Evolutionary conservation across 176 grass and related monocot species (phyloP).

Genomic region (Guadua angustifolia): DNA sequence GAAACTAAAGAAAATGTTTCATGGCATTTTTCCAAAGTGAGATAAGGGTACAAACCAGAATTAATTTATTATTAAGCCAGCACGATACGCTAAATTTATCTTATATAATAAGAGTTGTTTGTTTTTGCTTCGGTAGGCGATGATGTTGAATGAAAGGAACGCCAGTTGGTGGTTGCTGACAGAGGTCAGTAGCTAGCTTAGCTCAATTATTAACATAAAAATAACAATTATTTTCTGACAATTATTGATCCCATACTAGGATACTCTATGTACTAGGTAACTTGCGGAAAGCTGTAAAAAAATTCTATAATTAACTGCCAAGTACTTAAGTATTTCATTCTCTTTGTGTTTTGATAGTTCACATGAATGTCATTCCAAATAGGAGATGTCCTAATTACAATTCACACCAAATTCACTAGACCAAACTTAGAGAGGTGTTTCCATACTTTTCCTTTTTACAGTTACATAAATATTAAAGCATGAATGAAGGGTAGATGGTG

Average conservation of each 20-base stretch:
- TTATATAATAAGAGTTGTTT: neutral
- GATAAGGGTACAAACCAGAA: conserved; percentile 36
- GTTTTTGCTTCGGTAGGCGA: neutral
- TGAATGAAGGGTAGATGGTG: no score
- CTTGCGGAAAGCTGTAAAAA: neutral
- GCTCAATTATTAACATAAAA: conserved; percentile 1
- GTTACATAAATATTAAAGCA: no score
- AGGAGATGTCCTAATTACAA: neutral
- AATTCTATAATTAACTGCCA: neutral
- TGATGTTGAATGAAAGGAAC: conserved; percentile 38
- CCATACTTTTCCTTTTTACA: no score
- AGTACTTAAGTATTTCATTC: neutral
- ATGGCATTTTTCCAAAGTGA: conserved; percentile 40
- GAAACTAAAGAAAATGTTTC: neutral
- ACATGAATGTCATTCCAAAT: neutral
- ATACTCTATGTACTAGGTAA: neutral
- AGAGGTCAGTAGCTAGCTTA: conserved; percentile 29
- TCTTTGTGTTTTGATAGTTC: neutral
- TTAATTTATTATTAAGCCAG: conserved; percentile 23
- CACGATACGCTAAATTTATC: conserved; percentile 16
- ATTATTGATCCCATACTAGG: conserved; percentile 31
- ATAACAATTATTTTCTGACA: neutral
- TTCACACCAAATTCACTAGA: neutral
- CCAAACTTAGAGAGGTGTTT: no score
- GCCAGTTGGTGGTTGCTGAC: conserved; percentile 41